Percentiles rank a stretch among this genome's conserved stretches.
These are phyloP conservation scores for Parathielavia hyrcaniae DNA, from an alignment of 495 filamentous ascomycete species.

Conservation along the genomic window DNA sequence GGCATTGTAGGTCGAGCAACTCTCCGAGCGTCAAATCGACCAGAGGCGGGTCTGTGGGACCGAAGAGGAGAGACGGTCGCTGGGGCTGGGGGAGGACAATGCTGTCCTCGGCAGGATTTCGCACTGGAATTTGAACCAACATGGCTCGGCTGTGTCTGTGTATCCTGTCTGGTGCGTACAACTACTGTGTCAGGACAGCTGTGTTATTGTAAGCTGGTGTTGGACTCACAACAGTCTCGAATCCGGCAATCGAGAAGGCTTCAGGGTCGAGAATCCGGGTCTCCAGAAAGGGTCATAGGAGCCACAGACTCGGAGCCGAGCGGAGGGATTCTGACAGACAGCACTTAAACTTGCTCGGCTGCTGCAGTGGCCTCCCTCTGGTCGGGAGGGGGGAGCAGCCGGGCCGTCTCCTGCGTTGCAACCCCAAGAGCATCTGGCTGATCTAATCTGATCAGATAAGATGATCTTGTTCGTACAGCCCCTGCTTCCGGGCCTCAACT, in stretches of 20 bases:
- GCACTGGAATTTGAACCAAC: slow-evolving; percentile 20
- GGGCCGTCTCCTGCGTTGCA: too few species aligned
- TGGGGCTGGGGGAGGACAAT: slow-evolving; percentile 30
- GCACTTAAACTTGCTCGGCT: background rate
- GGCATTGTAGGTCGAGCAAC: slow-evolving; percentile 55
- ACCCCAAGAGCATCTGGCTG: background rate
- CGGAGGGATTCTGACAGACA: slow-evolving; percentile 1
- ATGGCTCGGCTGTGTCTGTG: slow-evolving; percentile 11
- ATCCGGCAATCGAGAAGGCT: background rate
- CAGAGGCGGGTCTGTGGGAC: slow-evolving; percentile 54
- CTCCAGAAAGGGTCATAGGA: background rate
- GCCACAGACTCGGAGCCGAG: slow-evolving; percentile 11
- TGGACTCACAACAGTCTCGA: background rate
- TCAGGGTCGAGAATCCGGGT: background rate
- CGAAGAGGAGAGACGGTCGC: slow-evolving; percentile 50
- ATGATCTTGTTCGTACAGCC: slow-evolving; percentile 11
- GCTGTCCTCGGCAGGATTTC: slow-evolving; percentile 16
- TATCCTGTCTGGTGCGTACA: background rate
- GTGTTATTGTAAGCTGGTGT: background rate
- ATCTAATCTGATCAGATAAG: slow-evolving; percentile 29
- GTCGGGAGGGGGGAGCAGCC: background rate
- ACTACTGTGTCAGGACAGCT: background rate
- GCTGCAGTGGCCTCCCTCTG: background rate
- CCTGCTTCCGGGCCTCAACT: too few species aligned
- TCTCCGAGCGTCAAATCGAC: slow-evolving; percentile 57